A percentile compares a stretch with the other conserved stretches of the same genome.
These are phyloP conservation scores for Quercus wislizeni DNA, from an alignment of 306 rosid genomes.

Conservation along the genomic window DNA sequence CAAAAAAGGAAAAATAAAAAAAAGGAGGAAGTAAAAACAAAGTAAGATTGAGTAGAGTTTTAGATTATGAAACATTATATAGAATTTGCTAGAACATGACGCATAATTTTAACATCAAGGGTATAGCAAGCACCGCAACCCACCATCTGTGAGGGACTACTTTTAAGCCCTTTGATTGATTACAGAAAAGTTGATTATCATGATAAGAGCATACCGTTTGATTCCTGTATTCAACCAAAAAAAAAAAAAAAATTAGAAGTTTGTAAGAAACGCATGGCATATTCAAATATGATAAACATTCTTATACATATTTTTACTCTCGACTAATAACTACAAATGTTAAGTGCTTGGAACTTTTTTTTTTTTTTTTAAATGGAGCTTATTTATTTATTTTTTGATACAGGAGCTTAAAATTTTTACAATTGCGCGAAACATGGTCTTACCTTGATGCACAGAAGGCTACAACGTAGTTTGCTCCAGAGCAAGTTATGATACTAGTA, in stretches of 20 bases:
- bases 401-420: too few relatives aligned
- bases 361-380: not conserved
- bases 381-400: too few relatives aligned
- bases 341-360: too few relatives aligned
- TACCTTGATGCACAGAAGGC: conserved; percentile 62
- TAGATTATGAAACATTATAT: not conserved
- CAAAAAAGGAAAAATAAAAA: too few relatives aligned
- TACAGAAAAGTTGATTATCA: conserved; percentile 40
- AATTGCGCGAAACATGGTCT: not conserved
- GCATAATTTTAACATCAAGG: conserved; percentile 22
- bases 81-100: conserved; percentile 19
- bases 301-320: not conserved
- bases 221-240: conserved; percentile 35
- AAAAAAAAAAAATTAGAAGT: not conserved
- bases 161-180: conserved; percentile 26
- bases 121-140: conserved; percentile 26
- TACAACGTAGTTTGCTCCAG: conserved; percentile 42
- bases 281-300: not conserved
- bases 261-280: not conserved
- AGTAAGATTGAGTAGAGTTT: not conserved
- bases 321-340: not conserved
- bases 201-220: conserved; percentile 51
- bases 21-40: not conserved
- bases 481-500: conserved; percentile 47
- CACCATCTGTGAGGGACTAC: conserved; percentile 38